A percentile compares a stretch with the other conserved stretches of the same genome.
phyloP scores from a whole-genome alignment of 768 basidiomycete species.

The Lentinula edodes region DNA sequence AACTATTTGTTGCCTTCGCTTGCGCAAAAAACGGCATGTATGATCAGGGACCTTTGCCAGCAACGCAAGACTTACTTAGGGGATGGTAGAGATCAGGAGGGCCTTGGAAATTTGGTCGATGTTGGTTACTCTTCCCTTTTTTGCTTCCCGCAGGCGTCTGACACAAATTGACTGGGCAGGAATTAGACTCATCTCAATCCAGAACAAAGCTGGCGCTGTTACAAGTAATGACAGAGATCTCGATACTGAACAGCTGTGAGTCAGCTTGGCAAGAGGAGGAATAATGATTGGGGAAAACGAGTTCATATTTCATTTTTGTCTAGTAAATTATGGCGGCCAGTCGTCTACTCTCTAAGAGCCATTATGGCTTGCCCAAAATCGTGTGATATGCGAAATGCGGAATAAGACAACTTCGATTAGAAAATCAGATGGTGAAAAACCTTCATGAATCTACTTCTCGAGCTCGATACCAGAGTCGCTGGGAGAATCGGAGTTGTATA shows the following conservation, averaged over 20 bases:
- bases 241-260: constrained; percentile 48
- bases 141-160: constrained; percentile 9
- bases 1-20: not conserved
- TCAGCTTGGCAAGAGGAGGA: constrained; percentile 28
- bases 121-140: not conserved
- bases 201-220: constrained; percentile 41
- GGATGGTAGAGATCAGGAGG: not conserved
- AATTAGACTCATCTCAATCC: constrained; percentile 25
- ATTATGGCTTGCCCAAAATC: not conserved
- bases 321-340: not conserved
- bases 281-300: not conserved
- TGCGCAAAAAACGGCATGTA: not conserved
- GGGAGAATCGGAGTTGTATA: constrained; percentile 53
- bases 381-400: not conserved
- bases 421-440: not conserved
- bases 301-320: not conserved
- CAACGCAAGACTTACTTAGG: not conserved
- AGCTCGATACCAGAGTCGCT: constrained; percentile 53
- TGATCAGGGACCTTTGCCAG: not conserved
- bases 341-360: not conserved
- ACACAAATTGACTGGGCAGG: constrained; percentile 21
- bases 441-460: constrained; percentile 28
- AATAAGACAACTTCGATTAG: not conserved
- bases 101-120: constrained; percentile 4
- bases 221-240: constrained; percentile 43